phyloP scores from a whole-genome alignment of 176 grass and related monocot genomes.

The Alopecurus myosuroides region DNA sequence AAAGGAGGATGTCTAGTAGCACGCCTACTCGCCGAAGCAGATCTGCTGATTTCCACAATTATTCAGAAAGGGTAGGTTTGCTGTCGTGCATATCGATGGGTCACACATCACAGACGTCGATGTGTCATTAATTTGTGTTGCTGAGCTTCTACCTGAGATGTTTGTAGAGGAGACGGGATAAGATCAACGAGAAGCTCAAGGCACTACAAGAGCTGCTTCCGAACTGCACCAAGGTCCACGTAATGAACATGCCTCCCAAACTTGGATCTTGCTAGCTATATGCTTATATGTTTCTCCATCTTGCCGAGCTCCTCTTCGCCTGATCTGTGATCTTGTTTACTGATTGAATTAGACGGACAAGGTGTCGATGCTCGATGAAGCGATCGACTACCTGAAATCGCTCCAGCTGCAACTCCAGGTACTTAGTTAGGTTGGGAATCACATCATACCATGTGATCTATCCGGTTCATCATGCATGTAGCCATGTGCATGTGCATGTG shows the following conservation, averaged over 20 bases:
- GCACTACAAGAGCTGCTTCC: slow-evolving; percentile 72
- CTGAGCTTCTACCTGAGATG: background rate
- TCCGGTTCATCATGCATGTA: background rate
- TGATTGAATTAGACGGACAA: slow-evolving; percentile 66
- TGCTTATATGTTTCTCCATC: background rate
- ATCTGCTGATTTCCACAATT: slow-evolving; percentile 71
- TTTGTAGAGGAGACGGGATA: slow-evolving; percentile 71
- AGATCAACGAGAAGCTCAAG: slow-evolving; percentile 80
- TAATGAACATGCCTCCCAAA: background rate
- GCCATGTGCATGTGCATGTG: background rate
- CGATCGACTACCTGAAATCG: slow-evolving; percentile 73
- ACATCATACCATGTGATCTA: slow-evolving; percentile 19
- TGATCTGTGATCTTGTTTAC: background rate
- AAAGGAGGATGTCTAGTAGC: slow-evolving; percentile 12
- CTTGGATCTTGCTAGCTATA: background rate
- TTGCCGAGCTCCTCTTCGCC: background rate
- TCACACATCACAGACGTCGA: background rate
- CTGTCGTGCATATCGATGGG: background rate
- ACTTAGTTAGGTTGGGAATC: background rate
- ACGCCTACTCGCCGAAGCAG: slow-evolving; percentile 48
- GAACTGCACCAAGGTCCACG: slow-evolving; percentile 63
- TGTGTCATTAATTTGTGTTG: background rate
- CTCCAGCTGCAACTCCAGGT: slow-evolving; percentile 81
- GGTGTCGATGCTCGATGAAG: slow-evolving; percentile 78
- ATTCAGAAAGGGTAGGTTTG: slow-evolving; percentile 60